Conservation (phyloP, 805 yeast species). For the Brettanomyces nanus region DNA sequence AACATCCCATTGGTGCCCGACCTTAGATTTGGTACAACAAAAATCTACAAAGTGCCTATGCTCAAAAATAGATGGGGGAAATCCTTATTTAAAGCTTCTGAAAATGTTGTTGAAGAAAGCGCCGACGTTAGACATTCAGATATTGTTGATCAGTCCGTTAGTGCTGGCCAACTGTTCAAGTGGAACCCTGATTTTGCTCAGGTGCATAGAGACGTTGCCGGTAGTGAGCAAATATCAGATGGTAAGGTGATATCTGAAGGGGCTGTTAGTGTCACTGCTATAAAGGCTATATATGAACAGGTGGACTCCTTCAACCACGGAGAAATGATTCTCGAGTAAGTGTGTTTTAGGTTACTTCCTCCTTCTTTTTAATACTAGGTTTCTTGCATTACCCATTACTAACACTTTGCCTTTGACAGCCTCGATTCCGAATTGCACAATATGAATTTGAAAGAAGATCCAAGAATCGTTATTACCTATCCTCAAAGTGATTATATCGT, state of each 20-base stretch:
- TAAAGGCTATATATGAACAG: conserved; percentile 62
- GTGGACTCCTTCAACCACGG: conserved; percentile 42
- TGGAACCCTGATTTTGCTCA: conserved; percentile 82
- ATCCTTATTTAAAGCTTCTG: conserved; percentile 15
- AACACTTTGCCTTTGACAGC: background rate
- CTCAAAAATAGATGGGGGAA: conserved; percentile 69
- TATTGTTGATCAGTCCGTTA: conserved; percentile 39
- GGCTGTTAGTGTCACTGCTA: conserved; percentile 56
- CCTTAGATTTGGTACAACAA: conserved; percentile 47
- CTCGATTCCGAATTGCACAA: background rate
- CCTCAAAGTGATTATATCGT: conserved; percentile 33
- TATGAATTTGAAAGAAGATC: background rate
- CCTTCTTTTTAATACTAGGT: background rate
- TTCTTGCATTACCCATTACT: background rate
- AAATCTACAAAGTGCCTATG: conserved; percentile 67
- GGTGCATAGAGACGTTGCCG: conserved; percentile 47
- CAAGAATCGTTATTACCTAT: conserved; percentile 28
- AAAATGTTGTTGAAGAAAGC: conserved; percentile 11
- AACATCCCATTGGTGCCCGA: conserved; percentile 69
- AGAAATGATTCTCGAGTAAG: conserved; percentile 47
- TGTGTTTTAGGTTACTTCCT: conserved; percentile 3
- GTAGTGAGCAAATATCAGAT: conserved; percentile 45
- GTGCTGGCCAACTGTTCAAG: conserved; percentile 41
- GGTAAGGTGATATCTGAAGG: conserved; percentile 63
- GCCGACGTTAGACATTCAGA: conserved; percentile 24